phyloP scores from a whole-genome alignment of 2,329 filamentous ascomycete species.

The Ophiocordyceps camponoti-leonardi region DNA sequence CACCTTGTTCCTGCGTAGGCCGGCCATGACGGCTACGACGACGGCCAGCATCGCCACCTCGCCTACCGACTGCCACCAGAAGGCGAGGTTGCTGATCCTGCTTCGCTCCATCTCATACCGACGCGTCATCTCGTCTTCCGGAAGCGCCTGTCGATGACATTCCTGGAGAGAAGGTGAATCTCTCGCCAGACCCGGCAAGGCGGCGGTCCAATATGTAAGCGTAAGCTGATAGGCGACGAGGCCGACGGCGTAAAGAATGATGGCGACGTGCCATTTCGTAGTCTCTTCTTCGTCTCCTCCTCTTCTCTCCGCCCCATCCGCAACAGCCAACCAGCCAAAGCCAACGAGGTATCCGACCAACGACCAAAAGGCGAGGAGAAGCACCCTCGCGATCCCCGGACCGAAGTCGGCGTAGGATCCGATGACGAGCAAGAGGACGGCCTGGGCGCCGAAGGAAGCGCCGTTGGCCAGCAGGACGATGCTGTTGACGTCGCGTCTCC shows the following conservation, averaged over 20 bases:
- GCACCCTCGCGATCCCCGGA: constrained; percentile 42
- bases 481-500: constrained; percentile 41
- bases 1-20: constrained; percentile 34
- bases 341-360: constrained; percentile 44
- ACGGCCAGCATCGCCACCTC: constrained; percentile 47
- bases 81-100: constrained; percentile 43
- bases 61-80: constrained; percentile 44
- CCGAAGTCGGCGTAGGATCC: constrained; percentile 47
- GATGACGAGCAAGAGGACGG: constrained; percentile 34
- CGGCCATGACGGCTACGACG: constrained; percentile 48
- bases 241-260: constrained; percentile 48
- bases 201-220: constrained; percentile 52
- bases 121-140: constrained; percentile 40
- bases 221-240: constrained; percentile 50
- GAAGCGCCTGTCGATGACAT: constrained; percentile 23
- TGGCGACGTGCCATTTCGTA: constrained; percentile 42
- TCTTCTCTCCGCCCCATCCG: constrained; percentile 16
- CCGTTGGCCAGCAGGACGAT: constrained; percentile 50
- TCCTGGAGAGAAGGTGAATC: constrained; percentile 17
- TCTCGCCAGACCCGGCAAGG: constrained; percentile 23
- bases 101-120: constrained; percentile 46
- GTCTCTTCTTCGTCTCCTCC: constrained; percentile 15
- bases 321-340: constrained; percentile 51
- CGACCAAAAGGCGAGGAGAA: constrained; percentile 35
- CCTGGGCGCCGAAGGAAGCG: constrained; percentile 50